Evolutionary conservation across 176 grass and related monocot genomes (phyloP), one percentile per base, ranked within the genome.

Genomic region (Poa annua): DNA sequence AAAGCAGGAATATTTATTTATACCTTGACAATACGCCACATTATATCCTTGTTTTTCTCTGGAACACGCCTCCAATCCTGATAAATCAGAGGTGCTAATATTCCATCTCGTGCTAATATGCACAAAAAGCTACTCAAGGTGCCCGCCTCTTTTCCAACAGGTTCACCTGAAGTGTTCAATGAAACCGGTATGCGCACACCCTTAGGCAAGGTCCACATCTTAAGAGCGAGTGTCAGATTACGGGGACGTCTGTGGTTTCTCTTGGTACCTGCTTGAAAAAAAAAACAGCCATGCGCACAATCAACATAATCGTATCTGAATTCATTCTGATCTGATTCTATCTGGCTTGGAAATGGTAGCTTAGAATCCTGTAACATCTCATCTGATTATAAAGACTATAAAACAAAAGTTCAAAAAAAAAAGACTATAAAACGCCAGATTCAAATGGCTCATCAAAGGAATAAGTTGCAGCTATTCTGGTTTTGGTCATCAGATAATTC

Each of bases 191-290:
- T 47, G 62, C 45, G 69, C 55, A 89, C 66, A 68, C 78, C 67
- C 51, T 86, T 79, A 80, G 83, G 83, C 66, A 85, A 62, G 41
- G 71, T 88, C 90, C 87, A 86, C 39, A 92, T 42, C 12, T 92
- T 57, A 69, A 92, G 79, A 32, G 74, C 80, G 17, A 85, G 35
- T 66, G 74, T 79, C 25, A 47, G 21, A 59, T 83, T 78, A 84
- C 89, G 89, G 20, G 41, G 13, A 57, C 16, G 72, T 11, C 29
- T 66, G 35, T 25, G 48, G n/a, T 55, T 81, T 53, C 48, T 39
- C 2, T 69, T 69, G 13, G 32, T 60, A 21, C 79, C 73, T 87
- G 57, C 66, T 82, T 77, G 72, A 41, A 82, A 8, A 10, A 10
- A 29, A 77, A 68, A 86, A 47, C 45, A 74, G 62, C 59, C 56